Base-by-base conservation (phyloP, 495 filamentous ascomycete genomes). In the Neurospora sp. region DNA sequence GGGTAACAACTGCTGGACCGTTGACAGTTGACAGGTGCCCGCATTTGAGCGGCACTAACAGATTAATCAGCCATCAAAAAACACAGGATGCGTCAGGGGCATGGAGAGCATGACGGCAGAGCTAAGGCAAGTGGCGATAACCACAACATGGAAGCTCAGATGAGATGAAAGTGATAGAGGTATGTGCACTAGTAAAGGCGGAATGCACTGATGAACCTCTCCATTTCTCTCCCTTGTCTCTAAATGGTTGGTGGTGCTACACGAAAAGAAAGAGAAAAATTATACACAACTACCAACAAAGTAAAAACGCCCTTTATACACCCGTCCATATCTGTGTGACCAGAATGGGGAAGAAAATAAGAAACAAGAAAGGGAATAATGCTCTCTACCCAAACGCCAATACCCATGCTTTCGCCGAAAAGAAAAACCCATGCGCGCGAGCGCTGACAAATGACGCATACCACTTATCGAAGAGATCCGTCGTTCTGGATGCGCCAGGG, bases 311-410 rank as follows among this genome's bases (percentile, higher is more conserved):
- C 53, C 27, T 65, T 35, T 9, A 16, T 18, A 65, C 7, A 65
- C 14, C 27, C 27, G 27, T 65, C 53, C 53, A 37, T 53, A 53
- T 65, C 53, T 61, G 53, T 3, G 11, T 35, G 14, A 65, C 27
- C 27, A 65, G 53, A 18, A 61, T 35, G 53, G 53, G 8, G 4
- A 35, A 18, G 53, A 16, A 18, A 35, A 18, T 18, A 35, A 53
- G 20, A 16, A 16, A 61, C 12, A 16, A 61, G 2, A 31, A 61
- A 18, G 27, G 53, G 53, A 65, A 65, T 65, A 65, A 35, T 65
- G 53, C 53, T 65, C 53, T 37, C 53, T 35, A 70, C 68, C 35
- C 22, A 70, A 73, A 70, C 68, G 72, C 68, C 68, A 41, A 35
- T 73, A 39, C 20, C n/a, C 69, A 69, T 70, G 48, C 46, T 44